A percentile compares a stretch with the other conserved stretches of the same genome.
These are phyloP conservation scores for Alternaria ventricosa DNA, from an alignment of 2,329 filamentous ascomycete genomes.

Conservation along the genomic window DNA sequence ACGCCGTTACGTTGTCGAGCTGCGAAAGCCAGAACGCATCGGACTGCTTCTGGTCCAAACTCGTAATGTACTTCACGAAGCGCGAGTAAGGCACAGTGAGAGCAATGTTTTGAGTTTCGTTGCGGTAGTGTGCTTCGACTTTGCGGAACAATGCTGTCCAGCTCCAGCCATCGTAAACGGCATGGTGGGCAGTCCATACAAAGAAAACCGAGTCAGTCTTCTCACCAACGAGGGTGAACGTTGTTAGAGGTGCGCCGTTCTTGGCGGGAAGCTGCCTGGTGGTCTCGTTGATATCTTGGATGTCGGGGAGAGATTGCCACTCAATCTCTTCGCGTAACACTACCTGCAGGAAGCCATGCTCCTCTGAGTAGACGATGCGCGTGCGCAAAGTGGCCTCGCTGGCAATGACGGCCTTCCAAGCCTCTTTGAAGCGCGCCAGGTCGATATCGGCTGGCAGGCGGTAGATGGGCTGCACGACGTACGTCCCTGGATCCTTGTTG, in stretches of 20 bases:
- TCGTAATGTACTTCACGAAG: slow-evolving; percentile 42
- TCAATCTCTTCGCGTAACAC: slow-evolving; percentile 30
- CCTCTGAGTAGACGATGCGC: slow-evolving; percentile 44
- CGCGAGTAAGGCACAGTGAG: slow-evolving; percentile 36
- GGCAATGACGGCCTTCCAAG: slow-evolving; percentile 55
- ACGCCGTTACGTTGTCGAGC: slow-evolving; percentile 35
- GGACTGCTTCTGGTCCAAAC: slow-evolving; percentile 33
- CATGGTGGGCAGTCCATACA: slow-evolving; percentile 47
- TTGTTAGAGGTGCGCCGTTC: slow-evolving; percentile 35
- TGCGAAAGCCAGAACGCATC: slow-evolving; percentile 38
- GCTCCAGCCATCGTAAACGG: slow-evolving; percentile 47
- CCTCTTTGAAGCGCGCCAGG: slow-evolving; percentile 48
- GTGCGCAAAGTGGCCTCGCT: slow-evolving; percentile 57
- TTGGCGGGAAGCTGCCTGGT: slow-evolving; percentile 38
- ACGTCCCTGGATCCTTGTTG: slow-evolving; percentile 40
- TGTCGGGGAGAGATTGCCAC: slow-evolving; percentile 26
- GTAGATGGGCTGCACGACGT: slow-evolving; percentile 51
- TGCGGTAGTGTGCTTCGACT: slow-evolving; percentile 33
- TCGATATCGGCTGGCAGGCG: slow-evolving; percentile 39
- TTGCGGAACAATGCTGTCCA: slow-evolving; percentile 34
- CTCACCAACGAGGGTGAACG: slow-evolving; percentile 15
- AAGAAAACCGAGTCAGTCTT: slow-evolving; percentile 28
- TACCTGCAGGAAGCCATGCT: slow-evolving; percentile 43
- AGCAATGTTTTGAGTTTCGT: slow-evolving; percentile 8
- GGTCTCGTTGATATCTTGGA: slow-evolving; percentile 33